Conservation (phyloP, 257 asterid species). For the Avicennia marina region DNA sequence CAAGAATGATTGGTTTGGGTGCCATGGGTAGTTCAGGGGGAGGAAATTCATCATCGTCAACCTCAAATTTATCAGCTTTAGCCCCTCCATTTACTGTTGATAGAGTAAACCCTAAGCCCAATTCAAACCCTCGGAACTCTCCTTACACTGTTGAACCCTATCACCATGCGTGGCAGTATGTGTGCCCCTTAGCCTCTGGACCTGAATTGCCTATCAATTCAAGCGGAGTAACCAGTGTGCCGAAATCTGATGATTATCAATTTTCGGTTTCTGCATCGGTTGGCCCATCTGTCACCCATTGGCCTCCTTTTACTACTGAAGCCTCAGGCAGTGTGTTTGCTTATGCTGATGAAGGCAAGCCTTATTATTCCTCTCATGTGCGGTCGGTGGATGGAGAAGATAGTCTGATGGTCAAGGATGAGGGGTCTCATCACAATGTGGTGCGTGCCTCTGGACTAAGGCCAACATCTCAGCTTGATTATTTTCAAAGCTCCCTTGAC, state of each 20-base stretch:
- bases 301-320: conserved; percentile 39
- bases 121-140: conserved; percentile 36
- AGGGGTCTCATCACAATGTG: conserved; percentile 32
- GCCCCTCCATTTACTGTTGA: conserved; percentile 98
- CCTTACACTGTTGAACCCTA: conserved; percentile 33
- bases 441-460: conserved; percentile 36
- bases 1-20: conserved; percentile 70
- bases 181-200: conserved; percentile 40
- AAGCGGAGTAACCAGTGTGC: conserved; percentile 28
- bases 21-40: conserved; percentile 45
- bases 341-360: conserved; percentile 43
- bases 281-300: conserved; percentile 25
- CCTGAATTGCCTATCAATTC: conserved; percentile 41
- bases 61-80: conserved; percentile 77
- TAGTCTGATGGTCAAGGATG: conserved; percentile 26
- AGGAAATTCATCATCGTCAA: conserved; percentile 46
- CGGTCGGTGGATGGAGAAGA: conserved; percentile 38
- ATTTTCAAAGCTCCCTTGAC: conserved; percentile 46
- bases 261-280: conserved; percentile 33
- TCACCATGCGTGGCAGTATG: conserved; percentile 51
- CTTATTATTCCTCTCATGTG: conserved; percentile 42
- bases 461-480: conserved; percentile 50
- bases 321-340: conserved; percentile 18
- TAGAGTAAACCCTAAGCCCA: conserved; percentile 50
- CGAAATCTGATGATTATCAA: conserved; percentile 32